Evolutionary conservation across 805 yeast genomes (phyloP).

Genomic region (Nakazawaea ishiwadae): DNA sequence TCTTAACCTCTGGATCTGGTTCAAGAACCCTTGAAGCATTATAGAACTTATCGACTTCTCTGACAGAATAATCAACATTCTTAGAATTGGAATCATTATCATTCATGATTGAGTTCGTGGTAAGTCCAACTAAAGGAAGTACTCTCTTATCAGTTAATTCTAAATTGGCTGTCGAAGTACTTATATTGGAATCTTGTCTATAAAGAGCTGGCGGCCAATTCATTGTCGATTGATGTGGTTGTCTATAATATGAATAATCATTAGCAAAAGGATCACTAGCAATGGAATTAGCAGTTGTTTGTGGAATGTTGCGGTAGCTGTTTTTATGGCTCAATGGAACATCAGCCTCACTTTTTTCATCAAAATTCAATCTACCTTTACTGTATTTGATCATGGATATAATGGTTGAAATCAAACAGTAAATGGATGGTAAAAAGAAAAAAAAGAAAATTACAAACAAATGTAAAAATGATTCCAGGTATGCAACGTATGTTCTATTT

Average conservation of each 20-base stretch:
- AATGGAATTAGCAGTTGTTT: neutral
- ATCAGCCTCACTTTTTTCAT: neutral
- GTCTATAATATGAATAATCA: conserved; percentile 6
- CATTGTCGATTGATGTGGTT: neutral
- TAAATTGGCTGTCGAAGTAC: conserved; percentile 13
- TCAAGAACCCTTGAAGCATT: conserved; percentile 32
- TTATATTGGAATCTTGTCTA: conserved; percentile 5
- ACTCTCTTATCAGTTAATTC: conserved; percentile 22
- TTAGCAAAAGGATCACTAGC: neutral
- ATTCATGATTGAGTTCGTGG: neutral
- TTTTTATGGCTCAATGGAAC: conserved; percentile 7
- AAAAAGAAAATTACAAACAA: conserved; percentile 19
- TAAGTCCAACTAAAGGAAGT: conserved; percentile 17
- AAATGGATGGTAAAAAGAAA: conserved; percentile 23
- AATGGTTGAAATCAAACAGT: conserved; percentile 16
- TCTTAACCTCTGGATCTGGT: conserved; percentile 48
- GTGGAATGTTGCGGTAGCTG: conserved; percentile 1
- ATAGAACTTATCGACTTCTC: conserved; percentile 57
- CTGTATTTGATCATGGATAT: conserved; percentile 15
- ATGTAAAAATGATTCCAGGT: conserved; percentile 38
- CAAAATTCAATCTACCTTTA: conserved; percentile 14
- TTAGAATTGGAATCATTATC: neutral
- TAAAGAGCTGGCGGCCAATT: neutral
- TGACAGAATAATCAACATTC: conserved; percentile 45
- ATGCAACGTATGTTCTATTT: conserved; percentile 36